phyloP scores from a whole-genome alignment of 129 eudicot genomes.

The Centella asiatica region DNA sequence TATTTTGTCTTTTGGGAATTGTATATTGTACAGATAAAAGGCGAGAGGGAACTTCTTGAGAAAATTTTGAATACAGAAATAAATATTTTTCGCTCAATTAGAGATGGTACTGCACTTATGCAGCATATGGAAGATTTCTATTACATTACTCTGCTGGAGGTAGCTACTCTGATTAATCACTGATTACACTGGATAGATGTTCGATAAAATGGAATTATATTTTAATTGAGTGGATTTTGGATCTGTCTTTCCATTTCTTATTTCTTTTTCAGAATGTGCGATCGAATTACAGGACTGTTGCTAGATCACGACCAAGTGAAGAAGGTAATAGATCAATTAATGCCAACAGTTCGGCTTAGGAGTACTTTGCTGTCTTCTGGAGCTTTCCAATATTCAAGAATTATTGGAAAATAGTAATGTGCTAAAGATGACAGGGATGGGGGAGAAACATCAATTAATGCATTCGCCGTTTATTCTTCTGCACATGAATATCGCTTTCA shows the following conservation, averaged over 20 bases:
- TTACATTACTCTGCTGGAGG: slow-evolving; percentile 78
- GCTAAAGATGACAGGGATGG: too few species aligned
- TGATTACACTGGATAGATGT: not conserved
- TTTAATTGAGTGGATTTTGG: slow-evolving; percentile 3
- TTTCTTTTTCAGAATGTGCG: slow-evolving; percentile 41
- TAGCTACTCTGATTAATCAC: slow-evolving; percentile 12
- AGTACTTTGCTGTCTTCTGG: too few species aligned
- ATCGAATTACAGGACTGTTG: slow-evolving; percentile 39
- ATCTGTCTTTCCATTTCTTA: not conserved
- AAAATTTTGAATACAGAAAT: slow-evolving; percentile 88
- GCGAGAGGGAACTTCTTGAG: slow-evolving; percentile 86
- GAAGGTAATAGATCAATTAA: slow-evolving; percentile 22
- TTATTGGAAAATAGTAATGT: too few species aligned
- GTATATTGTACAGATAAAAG: slow-evolving; percentile 64
- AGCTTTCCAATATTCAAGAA: too few species aligned
- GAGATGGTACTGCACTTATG: slow-evolving; percentile 96
- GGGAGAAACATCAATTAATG: too few species aligned
- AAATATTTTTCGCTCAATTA: slow-evolving; percentile 72
- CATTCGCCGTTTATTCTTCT: too few species aligned
- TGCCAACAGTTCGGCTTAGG: not conserved
- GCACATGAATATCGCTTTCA: too few species aligned
- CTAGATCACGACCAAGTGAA: slow-evolving; percentile 27
- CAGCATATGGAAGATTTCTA: slow-evolving; percentile 99
- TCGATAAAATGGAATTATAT: not conserved
- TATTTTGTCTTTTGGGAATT: not conserved